A percentile compares a stretch with the other conserved stretches of the same genome.
Evolutionary conservation across 2,329 filamentous ascomycete species (phyloP).

Genomic region (Aspergillus tanneri): DNA sequence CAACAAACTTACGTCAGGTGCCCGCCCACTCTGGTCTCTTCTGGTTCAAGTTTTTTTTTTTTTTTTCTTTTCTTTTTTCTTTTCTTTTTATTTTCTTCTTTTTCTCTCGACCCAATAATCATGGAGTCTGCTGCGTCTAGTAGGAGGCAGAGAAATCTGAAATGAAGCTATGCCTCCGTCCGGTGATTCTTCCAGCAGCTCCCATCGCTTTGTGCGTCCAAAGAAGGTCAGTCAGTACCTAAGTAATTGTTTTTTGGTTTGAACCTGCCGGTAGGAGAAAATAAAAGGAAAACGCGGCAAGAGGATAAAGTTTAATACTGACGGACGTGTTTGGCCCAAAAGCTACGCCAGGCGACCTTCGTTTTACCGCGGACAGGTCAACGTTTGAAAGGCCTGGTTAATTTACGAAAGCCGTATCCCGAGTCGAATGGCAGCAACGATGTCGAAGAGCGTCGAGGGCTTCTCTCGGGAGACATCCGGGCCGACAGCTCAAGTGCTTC

Average conservation of each 20-base stretch:
- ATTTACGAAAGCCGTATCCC: constrained; percentile 60
- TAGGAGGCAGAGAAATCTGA: constrained; percentile 16
- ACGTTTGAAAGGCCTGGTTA: constrained; percentile 76
- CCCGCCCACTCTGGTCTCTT: too few species aligned
- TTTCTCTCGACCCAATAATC: neutral
- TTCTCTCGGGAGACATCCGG: constrained; percentile 31
- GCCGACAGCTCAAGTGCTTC: constrained; percentile 15
- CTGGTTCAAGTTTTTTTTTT: too few species aligned
- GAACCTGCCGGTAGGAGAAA: too few species aligned
- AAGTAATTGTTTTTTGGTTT: neutral
- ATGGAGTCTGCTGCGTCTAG: constrained; percentile 1
- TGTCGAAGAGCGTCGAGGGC: constrained; percentile 40
- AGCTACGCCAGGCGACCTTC: constrained; percentile 81
- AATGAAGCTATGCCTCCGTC: constrained; percentile 30
- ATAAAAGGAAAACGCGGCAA: too few species aligned
- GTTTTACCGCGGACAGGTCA: constrained; percentile 84
- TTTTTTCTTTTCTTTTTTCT: neutral
- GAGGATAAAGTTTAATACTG: neutral
- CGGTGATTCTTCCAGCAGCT: constrained; percentile 30
- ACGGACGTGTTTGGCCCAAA: neutral
- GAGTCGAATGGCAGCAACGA: constrained; percentile 28
- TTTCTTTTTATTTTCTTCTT: neutral
- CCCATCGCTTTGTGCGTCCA: constrained; percentile 34
- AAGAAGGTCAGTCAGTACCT: constrained; percentile 30
- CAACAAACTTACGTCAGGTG: too few species aligned